Conservation (phyloP, 2,329 filamentous ascomycete genomes). For the Trichoderma hamatum region DNA sequence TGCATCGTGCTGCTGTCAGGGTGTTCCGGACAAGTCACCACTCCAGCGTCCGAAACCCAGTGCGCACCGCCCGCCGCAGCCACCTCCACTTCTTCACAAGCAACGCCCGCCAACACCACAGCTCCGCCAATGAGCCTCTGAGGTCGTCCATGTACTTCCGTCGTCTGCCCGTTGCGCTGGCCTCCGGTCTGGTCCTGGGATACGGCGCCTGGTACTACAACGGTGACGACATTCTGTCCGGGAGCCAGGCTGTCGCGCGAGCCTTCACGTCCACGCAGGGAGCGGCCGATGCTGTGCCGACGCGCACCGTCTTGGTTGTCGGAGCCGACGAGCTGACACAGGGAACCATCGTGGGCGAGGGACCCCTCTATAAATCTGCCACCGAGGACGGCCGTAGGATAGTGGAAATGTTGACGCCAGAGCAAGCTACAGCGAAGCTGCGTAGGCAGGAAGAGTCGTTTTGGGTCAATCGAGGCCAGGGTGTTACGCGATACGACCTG, state of each 20-base stretch:
- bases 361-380: slow-evolving; percentile 83
- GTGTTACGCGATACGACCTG: slow-evolving; percentile 91
- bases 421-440: slow-evolving; percentile 89
- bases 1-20: slow-evolving; percentile 74
- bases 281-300: slow-evolving; percentile 47
- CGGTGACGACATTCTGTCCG: slow-evolving; percentile 39
- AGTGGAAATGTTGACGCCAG: slow-evolving; percentile 93
- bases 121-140: slow-evolving; percentile 54
- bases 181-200: slow-evolving; percentile 69
- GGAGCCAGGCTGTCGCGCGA: slow-evolving; percentile 42
- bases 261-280: slow-evolving; percentile 48
- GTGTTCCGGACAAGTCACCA: slow-evolving; percentile 70
- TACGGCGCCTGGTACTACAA: slow-evolving; percentile 80
- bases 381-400: slow-evolving; percentile 83
- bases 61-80: slow-evolving; percentile 46
- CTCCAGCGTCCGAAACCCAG: slow-evolving; percentile 54
- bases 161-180: slow-evolving; percentile 66
- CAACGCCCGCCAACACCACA: slow-evolving; percentile 34
- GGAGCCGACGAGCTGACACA: slow-evolving; percentile 90
- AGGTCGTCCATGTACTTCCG: slow-evolving; percentile 77
- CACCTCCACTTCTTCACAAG: slow-evolving; percentile 41
- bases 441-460: slow-evolving; percentile 91
- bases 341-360: slow-evolving; percentile 80
- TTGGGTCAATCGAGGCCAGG: slow-evolving; percentile 82
- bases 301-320: slow-evolving; percentile 77